Percentiles rank a stretch among this genome's conserved stretches.
These are phyloP conservation scores for Globisporangium nunn DNA, from an alignment of 352 stramenopile species.

Conservation along the genomic window DNA sequence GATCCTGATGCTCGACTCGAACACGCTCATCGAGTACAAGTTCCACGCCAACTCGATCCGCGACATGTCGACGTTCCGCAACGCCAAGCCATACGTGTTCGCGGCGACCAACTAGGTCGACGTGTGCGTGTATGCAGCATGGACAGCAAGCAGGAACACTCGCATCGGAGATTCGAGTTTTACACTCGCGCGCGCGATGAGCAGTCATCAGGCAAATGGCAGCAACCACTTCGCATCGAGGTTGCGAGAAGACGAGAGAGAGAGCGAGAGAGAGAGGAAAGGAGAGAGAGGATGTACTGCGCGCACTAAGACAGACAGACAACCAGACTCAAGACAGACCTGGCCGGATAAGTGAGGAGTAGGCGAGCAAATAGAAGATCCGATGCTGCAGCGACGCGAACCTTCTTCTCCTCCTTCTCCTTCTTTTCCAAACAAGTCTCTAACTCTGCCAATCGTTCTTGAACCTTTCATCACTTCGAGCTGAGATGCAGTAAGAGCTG, in stretches of 20 bases:
- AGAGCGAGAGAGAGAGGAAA: background rate
- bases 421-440: too few species aligned
- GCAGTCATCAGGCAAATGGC: too few species aligned
- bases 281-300: background rate
- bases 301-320: background rate
- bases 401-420: too few species aligned
- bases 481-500: background rate
- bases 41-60: slow-evolving; percentile 90
- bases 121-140: background rate
- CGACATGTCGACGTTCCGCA: slow-evolving; percentile 92
- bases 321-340: background rate
- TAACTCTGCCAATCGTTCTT: background rate
- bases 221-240: background rate
- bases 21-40: slow-evolving; percentile 94
- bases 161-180: background rate
- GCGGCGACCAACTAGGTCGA: slow-evolving; percentile 43
- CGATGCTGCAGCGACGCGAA: background rate
- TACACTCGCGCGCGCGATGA: too few species aligned
- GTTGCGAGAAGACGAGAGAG: background rate
- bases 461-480: too few species aligned
- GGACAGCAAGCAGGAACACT: background rate
- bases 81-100: slow-evolving; percentile 91
- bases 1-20: slow-evolving; percentile 91
- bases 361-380: slow-evolving; percentile 6
- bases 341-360: background rate